Evolutionary conservation across 768 basidiomycete species (phyloP).

Genomic region (Sporobolomyces roseus): DNA sequence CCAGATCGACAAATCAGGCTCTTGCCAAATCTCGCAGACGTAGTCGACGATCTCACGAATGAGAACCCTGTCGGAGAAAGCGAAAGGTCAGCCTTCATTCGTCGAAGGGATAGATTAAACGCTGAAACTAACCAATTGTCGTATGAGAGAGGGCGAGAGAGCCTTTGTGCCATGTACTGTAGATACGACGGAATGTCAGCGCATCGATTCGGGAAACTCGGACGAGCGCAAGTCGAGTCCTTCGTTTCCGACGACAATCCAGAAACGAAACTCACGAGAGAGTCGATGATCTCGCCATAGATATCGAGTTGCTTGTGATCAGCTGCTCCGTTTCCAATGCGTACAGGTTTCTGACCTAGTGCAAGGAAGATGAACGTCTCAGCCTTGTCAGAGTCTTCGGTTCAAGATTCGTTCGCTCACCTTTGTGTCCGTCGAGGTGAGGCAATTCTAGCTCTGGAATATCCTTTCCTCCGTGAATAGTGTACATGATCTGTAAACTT

Average conservation of each 20-base stretch:
- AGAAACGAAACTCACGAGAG: constrained; percentile 13
- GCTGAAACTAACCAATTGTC: too few species aligned
- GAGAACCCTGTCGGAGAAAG: too few species aligned
- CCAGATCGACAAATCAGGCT: constrained; percentile 89
- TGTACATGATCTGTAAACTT: constrained; percentile 88
- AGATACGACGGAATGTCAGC: not conserved
- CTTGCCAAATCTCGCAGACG: constrained; percentile 61
- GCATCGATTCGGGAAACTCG: not conserved
- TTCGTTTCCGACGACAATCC: not conserved
- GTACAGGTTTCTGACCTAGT: constrained; percentile 49
- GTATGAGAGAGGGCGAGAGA: constrained; percentile 16
- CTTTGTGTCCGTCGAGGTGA: constrained; percentile 68
- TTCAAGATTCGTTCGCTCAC: too few species aligned
- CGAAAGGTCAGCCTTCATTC: too few species aligned
- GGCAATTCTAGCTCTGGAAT: constrained; percentile 72
- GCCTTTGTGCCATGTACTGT: constrained; percentile 60
- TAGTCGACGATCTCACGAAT: constrained; percentile 51
- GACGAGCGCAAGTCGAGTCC: too few species aligned
- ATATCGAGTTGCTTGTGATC: constrained; percentile 93
- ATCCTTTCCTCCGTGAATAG: constrained; percentile 75
- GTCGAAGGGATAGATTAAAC: too few species aligned
- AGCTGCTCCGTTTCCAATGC: constrained; percentile 91
- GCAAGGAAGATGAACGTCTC: too few species aligned
- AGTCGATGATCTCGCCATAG: constrained; percentile 80
- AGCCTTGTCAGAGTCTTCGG: too few species aligned